These are phyloP conservation scores for Trichophyton equinum DNA, from an alignment of 2,329 filamentous ascomycete species.

Conservation along the genomic window DNA sequence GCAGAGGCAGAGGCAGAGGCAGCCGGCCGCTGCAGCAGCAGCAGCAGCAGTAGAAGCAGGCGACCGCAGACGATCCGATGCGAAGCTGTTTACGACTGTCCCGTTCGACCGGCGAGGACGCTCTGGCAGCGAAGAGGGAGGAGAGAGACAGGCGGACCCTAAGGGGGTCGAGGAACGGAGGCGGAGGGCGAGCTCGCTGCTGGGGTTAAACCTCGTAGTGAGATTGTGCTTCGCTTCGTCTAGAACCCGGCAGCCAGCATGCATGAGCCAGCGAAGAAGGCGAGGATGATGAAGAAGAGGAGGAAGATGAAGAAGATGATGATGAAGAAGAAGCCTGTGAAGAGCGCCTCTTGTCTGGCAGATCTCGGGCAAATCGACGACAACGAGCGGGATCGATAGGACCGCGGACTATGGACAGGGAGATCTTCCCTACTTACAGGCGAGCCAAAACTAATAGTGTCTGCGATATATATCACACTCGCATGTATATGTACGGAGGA, in stretches of 20 bases:
- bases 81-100: background rate
- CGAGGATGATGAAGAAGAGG: background rate
- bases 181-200: background rate
- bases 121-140: background rate
- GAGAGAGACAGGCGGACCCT: too few species aligned
- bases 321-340: background rate
- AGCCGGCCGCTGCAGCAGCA: too few species aligned
- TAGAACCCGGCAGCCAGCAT: background rate
- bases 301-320: background rate
- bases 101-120: background rate
- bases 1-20: too few species aligned
- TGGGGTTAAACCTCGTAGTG: too few species aligned
- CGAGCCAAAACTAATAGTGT: background rate
- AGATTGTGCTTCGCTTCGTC: too few species aligned
- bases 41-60: too few species aligned
- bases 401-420: constrained; percentile 1
- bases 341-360: background rate
- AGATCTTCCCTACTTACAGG: background rate
- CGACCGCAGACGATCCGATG: background rate
- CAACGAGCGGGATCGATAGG: background rate
- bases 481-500: too few species aligned
- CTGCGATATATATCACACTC: background rate
- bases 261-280: background rate
- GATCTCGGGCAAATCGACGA: background rate
- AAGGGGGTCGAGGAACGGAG: background rate